phyloP scores from a whole-genome alignment of 2,329 filamentous ascomycete species.

The Neonectria hederae region DNA sequence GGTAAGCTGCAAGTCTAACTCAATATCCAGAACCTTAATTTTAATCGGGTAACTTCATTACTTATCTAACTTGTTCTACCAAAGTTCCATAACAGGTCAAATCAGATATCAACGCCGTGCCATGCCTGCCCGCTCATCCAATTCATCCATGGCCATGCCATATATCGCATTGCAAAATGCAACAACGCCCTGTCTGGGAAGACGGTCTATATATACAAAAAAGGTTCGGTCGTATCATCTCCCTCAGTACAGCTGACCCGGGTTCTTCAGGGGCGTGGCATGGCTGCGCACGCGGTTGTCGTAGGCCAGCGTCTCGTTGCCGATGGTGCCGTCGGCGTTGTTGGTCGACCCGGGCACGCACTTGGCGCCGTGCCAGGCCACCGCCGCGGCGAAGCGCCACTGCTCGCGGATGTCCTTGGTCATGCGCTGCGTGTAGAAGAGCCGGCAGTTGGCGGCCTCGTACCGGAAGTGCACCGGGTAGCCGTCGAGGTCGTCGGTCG shows the following conservation, averaged over 20 bases:
- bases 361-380: constrained; percentile 30
- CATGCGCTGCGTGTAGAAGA: constrained; percentile 67
- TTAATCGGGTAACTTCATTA: neutral
- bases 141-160: neutral
- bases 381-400: constrained; percentile 53
- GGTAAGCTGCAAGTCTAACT: neutral
- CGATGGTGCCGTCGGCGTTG: constrained; percentile 29
- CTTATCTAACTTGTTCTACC: neutral
- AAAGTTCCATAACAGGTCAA: neutral
- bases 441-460: constrained; percentile 67
- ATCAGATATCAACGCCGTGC: constrained; percentile 16
- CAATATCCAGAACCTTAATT: neutral
- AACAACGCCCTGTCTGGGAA: too few relatives aligned
- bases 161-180: neutral
- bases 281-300: constrained; percentile 34
- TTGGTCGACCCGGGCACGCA: constrained; percentile 36
- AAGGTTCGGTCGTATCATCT: constrained; percentile 8
- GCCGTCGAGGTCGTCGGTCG: constrained; percentile 34
- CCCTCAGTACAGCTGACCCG: constrained; percentile 24
- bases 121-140: constrained; percentile 15
- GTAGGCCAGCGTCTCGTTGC: constrained; percentile 29
- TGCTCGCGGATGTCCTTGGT: constrained; percentile 59
- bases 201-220: constrained; percentile 16
- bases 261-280: constrained; percentile 26
- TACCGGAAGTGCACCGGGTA: constrained; percentile 64